Percentiles rank a stretch among this genome's conserved stretches.
These are phyloP conservation scores for Cyclotella atomus DNA, from an alignment of 108 stramenopile genomes.

Conservation along the genomic window DNA sequence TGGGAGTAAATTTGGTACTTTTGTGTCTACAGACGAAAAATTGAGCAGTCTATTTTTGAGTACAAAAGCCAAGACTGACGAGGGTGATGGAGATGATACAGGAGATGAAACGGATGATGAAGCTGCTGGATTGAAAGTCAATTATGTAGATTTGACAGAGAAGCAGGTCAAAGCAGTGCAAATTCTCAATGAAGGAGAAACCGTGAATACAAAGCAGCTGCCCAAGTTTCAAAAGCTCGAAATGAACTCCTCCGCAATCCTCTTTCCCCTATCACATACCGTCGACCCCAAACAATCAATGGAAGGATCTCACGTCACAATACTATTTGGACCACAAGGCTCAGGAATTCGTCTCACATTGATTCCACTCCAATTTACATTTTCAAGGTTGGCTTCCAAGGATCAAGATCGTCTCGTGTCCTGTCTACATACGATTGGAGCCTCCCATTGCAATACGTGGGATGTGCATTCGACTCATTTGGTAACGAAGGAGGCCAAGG, in stretches of 20 bases:
- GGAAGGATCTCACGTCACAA: slow-evolving; percentile 24
- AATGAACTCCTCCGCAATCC: slow-evolving; percentile 32
- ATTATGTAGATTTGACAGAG: slow-evolving; percentile 40
- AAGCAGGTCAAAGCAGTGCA: slow-evolving; percentile 35
- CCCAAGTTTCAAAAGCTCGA: slow-evolving; percentile 38
- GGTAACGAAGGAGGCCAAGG: slow-evolving; percentile 38
- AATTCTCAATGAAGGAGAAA: slow-evolving; percentile 20
- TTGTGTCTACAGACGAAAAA: slow-evolving; percentile 40
- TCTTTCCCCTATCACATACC: slow-evolving; percentile 43
- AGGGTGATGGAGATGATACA: slow-evolving; percentile 30
- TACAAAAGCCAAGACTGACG: slow-evolving; percentile 1
- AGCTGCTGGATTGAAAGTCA: slow-evolving; percentile 14
- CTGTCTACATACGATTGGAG: slow-evolving; percentile 41
- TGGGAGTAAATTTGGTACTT: slow-evolving; percentile 57
- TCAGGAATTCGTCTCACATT: slow-evolving; percentile 44
- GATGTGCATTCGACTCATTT: slow-evolving; percentile 49
- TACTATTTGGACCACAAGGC: slow-evolving; percentile 46
- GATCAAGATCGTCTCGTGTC: slow-evolving; percentile 21
- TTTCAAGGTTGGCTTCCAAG: slow-evolving; percentile 26
- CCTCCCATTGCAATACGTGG: slow-evolving; percentile 36
- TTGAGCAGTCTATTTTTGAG: slow-evolving; percentile 3
- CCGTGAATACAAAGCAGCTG: neutral
- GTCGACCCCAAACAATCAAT: slow-evolving; percentile 2
- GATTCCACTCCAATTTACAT: slow-evolving; percentile 46
- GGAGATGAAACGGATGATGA: slow-evolving; percentile 49